Evolutionary conservation across 2,329 filamentous ascomycete species (phyloP).

Genomic region (Microdochium paspali): DNA sequence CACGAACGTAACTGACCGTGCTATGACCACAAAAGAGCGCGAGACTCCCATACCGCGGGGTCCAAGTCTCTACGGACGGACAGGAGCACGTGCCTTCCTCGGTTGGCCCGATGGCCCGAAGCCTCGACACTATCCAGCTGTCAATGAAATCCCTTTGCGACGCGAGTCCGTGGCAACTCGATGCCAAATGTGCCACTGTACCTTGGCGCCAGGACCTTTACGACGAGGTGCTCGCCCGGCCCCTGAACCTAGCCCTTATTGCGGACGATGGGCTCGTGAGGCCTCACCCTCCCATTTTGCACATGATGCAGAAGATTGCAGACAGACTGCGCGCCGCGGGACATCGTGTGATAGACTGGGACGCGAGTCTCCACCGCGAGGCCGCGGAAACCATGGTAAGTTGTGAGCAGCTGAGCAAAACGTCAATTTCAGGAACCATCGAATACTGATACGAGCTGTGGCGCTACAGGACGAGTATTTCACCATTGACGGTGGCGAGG

Average conservation of each 20-base stretch:
- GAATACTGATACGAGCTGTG: background rate
- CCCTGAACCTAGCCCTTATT: constrained; percentile 31
- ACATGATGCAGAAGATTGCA: constrained; percentile 29
- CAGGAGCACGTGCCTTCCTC: constrained; percentile 56
- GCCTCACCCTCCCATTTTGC: constrained; percentile 41
- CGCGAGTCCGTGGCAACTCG: constrained; percentile 40
- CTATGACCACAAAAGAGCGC: constrained; percentile 29
- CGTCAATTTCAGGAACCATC: background rate
- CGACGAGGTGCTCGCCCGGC: constrained; percentile 25
- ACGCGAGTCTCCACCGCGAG: constrained; percentile 38
- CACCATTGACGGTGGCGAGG: constrained; percentile 52
- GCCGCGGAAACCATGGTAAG: constrained; percentile 44
- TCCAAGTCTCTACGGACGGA: constrained; percentile 51
- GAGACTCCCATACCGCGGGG: constrained; percentile 47
- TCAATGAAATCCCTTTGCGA: constrained; percentile 37
- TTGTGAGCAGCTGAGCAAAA: background rate
- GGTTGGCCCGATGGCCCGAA: constrained; percentile 49
- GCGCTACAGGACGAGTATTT: constrained; percentile 45
- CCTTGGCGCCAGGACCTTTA: constrained; percentile 41
- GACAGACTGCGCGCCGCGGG: constrained; percentile 31
- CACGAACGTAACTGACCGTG: background rate
- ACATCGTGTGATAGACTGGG: constrained; percentile 46
- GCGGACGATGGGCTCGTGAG: constrained; percentile 40
- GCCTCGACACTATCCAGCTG: constrained; percentile 36
- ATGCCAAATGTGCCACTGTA: constrained; percentile 42